Conservation (phyloP, 148 eudicot genomes). For the Camellia lanceoleosa region DNA sequence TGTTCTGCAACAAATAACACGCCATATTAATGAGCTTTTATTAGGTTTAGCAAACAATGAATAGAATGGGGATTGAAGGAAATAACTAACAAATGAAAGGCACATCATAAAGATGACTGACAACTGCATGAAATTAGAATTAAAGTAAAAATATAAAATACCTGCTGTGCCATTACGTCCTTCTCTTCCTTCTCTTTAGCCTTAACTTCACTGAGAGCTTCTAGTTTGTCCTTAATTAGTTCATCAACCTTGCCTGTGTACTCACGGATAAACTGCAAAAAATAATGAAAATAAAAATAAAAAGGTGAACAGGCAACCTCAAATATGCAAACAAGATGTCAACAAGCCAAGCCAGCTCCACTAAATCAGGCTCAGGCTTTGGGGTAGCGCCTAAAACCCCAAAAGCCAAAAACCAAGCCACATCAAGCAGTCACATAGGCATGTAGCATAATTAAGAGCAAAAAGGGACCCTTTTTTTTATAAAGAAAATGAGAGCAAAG, state of each 20-base stretch:
- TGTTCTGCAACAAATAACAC: conserved; percentile 53
- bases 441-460: background rate
- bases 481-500: background rate
- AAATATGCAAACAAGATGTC: background rate
- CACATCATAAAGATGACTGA: background rate
- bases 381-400: background rate
- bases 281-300: background rate
- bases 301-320: background rate
- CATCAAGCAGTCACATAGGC: background rate
- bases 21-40: background rate
- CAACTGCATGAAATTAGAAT: background rate
- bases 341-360: background rate
- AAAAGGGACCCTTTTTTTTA: too few species aligned
- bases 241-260: conserved; percentile 97
- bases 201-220: conserved; percentile 68
- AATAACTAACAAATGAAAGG: background rate
- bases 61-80: background rate
- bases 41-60: background rate
- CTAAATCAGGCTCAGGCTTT: background rate
- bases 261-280: conserved; percentile 82
- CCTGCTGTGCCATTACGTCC: conserved; percentile 83
- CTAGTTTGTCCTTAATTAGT: conserved; percentile 79
- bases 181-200: conserved; percentile 87
- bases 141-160: conserved; percentile 13
- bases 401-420: background rate